phyloP scores from a whole-genome alignment of 768 basidiomycete genomes.

The Mycena belliarum region DNA sequence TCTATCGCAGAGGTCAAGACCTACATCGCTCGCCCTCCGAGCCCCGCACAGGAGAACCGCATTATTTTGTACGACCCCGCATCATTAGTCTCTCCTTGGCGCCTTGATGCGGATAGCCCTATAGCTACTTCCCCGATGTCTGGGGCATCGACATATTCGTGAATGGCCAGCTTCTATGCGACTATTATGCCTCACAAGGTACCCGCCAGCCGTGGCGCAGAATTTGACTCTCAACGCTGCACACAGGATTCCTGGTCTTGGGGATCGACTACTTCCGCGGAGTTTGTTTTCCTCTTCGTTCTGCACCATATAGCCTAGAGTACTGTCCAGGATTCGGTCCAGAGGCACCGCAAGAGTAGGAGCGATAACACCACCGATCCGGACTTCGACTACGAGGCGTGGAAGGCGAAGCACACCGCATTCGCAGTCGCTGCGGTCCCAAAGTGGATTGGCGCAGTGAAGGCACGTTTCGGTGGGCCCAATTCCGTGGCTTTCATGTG shows the following conservation, averaged over 20 bases:
- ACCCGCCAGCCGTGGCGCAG: too few relatives aligned
- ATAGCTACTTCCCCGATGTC: constrained; percentile 45
- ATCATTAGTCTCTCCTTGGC: neutral
- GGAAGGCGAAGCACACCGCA: constrained; percentile 36
- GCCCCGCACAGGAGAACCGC: constrained; percentile 2
- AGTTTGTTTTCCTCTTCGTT: neutral
- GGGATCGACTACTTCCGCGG: constrained; percentile 51
- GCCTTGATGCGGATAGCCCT: constrained; percentile 24
- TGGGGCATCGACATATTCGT: constrained; percentile 44
- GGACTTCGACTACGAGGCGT: constrained; percentile 29
- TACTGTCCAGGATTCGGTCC: constrained; percentile 33
- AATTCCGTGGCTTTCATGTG: too few relatives aligned
- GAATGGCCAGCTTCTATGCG: constrained; percentile 47
- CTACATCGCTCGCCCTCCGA: constrained; percentile 37
- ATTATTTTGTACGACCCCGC: constrained; percentile 10
- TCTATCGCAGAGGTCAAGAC: constrained; percentile 33
- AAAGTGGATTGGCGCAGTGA: constrained; percentile 43
- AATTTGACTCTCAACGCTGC: neutral
- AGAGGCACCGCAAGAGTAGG: constrained; percentile 27
- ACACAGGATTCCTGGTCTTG: constrained; percentile 42
- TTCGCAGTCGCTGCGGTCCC: constrained; percentile 30
- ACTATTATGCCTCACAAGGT: constrained; percentile 37
- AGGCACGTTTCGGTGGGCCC: constrained; percentile 38
- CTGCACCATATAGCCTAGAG: too few relatives aligned
- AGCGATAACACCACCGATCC: constrained; percentile 23